Conservation (phyloP, 768 basidiomycete genomes). For the Pisolithus microcarpus region DNA sequence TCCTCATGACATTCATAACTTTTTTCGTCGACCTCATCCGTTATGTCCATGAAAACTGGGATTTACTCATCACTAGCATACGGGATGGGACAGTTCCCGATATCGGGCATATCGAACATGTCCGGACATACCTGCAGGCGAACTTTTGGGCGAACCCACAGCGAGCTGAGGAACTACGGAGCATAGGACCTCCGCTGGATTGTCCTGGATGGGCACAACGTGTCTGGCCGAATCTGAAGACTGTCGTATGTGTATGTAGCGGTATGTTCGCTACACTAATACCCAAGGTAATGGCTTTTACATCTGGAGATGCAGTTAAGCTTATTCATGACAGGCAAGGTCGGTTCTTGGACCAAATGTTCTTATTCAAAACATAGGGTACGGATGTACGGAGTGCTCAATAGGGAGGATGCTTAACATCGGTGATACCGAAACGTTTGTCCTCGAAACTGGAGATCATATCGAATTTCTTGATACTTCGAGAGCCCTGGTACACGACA, state of each 20-base stretch:
- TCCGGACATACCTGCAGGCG: slow-evolving; percentile 8
- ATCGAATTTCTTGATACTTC: slow-evolving; percentile 2
- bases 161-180: slow-evolving; percentile 2
- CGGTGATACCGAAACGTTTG: not conserved
- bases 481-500: not conserved
- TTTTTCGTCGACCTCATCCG: slow-evolving; percentile 9
- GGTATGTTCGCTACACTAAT: slow-evolving; percentile 1
- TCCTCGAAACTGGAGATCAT: not conserved
- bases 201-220: not conserved
- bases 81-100: slow-evolving; percentile 8
- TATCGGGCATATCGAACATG: slow-evolving; percentile 6
- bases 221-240: slow-evolving; percentile 3
- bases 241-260: not conserved
- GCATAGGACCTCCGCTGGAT: not conserved
- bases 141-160: slow-evolving; percentile 5
- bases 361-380: slow-evolving; percentile 7
- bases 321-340: slow-evolving; percentile 5
- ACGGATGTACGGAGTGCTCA: slow-evolving; percentile 4
- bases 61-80: slow-evolving; percentile 5
- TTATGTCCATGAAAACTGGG: slow-evolving; percentile 8
- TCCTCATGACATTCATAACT: slow-evolving; percentile 1
- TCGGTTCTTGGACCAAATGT: slow-evolving; percentile 11
- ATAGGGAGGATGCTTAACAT: slow-evolving; percentile 6
- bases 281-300: slow-evolving; percentile 1
- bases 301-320: not conserved